Conservation (phyloP, 2,329 filamentous ascomycete species). For the Phialocephala subalpina region DNA sequence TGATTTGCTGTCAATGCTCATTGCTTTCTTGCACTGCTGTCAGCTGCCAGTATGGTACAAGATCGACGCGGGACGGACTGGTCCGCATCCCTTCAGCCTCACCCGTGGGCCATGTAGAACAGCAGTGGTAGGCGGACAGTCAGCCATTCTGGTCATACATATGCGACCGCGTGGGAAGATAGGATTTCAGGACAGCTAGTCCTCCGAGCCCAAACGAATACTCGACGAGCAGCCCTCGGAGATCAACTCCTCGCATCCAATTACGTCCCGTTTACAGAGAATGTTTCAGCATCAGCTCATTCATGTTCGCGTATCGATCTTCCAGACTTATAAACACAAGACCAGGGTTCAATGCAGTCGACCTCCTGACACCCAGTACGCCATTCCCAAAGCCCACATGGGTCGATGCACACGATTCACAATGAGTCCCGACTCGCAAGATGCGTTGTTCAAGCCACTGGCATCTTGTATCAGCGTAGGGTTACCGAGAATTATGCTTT, state of each 20-base stretch:
- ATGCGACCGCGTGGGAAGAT: neutral
- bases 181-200: neutral
- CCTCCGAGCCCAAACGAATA: neutral
- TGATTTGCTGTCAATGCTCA: neutral
- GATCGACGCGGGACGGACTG: neutral
- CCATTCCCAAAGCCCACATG: neutral
- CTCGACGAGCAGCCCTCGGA: neutral
- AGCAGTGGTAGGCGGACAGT: neutral
- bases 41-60: neutral
- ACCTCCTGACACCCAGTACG: neutral
- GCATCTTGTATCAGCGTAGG: neutral
- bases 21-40: neutral
- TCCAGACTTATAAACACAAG: slow-evolving; percentile 6
- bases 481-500: neutral
- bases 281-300: slow-evolving; percentile 7
- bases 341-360: neutral
- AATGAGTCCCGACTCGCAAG: neutral
- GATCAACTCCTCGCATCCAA: neutral
- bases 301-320: neutral
- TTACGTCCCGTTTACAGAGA: neutral
- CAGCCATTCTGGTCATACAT: neutral
- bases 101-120: neutral
- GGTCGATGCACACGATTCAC: neutral
- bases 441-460: neutral
- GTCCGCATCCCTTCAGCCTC: neutral